phyloP scores from a whole-genome alignment of 768 basidiomycete genomes.

The Lentinus tigrinus region DNA sequence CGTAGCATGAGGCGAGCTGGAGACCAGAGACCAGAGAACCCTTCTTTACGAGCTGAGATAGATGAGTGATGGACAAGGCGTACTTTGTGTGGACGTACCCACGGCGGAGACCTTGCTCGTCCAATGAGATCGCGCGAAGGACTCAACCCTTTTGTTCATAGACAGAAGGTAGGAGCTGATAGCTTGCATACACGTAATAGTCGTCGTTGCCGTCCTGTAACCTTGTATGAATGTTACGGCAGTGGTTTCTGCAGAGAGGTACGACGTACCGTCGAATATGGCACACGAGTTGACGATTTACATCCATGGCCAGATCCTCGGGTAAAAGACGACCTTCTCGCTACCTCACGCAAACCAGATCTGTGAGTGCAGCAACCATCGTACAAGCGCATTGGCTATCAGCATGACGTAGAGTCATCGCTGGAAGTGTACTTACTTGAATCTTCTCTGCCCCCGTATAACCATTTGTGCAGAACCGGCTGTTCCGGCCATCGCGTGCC shows the following conservation, averaged over 20 bases:
- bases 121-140: slow-evolving; percentile 10
- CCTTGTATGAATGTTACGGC: neutral
- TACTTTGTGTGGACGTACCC: slow-evolving; percentile 6
- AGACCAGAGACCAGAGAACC: slow-evolving; percentile 1
- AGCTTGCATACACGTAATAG: slow-evolving; percentile 12
- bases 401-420: slow-evolving; percentile 12
- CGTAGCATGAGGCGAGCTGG: neutral
- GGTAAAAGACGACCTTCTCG: neutral
- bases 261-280: neutral
- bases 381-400: slow-evolving; percentile 2
- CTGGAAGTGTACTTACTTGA: neutral
- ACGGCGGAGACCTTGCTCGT: neutral
- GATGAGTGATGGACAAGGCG: slow-evolving; percentile 6
- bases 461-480: slow-evolving; percentile 1
- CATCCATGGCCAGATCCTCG: neutral
- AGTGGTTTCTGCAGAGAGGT: neutral
- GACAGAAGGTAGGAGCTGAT: slow-evolving; percentile 11
- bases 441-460: neutral
- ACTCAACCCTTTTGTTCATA: slow-evolving; percentile 7
- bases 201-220: neutral
- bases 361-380: neutral
- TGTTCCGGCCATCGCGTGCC: slow-evolving; percentile 1
- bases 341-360: neutral
- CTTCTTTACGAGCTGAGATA: slow-evolving; percentile 8
- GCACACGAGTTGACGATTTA: neutral